Evolutionary conservation across 192 early-diverging fungal genomes (phyloP).

Genomic region (Allomyces macrogynus): DNA sequence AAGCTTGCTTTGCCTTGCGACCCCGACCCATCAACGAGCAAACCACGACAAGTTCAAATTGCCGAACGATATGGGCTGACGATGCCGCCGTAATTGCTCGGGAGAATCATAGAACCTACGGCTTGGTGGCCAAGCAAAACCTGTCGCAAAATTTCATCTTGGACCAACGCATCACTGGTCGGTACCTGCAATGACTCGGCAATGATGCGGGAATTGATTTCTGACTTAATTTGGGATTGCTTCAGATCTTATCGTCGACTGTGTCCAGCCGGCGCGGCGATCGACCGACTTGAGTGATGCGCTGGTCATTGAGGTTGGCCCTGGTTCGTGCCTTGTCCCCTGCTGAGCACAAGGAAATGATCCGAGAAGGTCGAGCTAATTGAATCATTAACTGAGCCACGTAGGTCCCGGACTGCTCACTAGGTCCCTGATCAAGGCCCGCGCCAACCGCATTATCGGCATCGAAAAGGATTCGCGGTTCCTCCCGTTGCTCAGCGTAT

Average conservation of each 20-base stretch:
- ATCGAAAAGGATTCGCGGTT: slow-evolving; percentile 58
- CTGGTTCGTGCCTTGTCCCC: slow-evolving; percentile 17
- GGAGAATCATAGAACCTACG: slow-evolving; percentile 37
- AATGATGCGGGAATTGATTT: neutral
- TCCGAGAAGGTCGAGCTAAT: neutral
- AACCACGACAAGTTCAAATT: neutral
- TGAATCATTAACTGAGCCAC: neutral
- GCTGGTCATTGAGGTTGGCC: slow-evolving; percentile 55
- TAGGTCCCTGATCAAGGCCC: slow-evolving; percentile 49
- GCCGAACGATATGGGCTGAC: neutral
- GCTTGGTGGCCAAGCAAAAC: slow-evolving; percentile 43
- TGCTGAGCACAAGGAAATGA: no score
- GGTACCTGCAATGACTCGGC: neutral
- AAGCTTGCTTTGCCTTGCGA: no score
- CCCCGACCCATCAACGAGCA: neutral
- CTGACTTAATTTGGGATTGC: neutral
- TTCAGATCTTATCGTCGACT: slow-evolving; percentile 41
- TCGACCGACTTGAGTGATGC: slow-evolving; percentile 13
- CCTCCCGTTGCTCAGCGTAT: slow-evolving; percentile 34
- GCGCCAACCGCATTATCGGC: slow-evolving; percentile 36
- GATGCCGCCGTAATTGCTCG: neutral
- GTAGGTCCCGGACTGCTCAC: slow-evolving; percentile 52
- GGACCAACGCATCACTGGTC: slow-evolving; percentile 59
- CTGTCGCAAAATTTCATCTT: slow-evolving; percentile 70
- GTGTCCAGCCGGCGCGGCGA: slow-evolving; percentile 26